These are phyloP conservation scores for slime mould (Dictyostelium discoideum) DNA, from an alignment of 78 protist genomes.

Conservation along the genomic window DNA sequence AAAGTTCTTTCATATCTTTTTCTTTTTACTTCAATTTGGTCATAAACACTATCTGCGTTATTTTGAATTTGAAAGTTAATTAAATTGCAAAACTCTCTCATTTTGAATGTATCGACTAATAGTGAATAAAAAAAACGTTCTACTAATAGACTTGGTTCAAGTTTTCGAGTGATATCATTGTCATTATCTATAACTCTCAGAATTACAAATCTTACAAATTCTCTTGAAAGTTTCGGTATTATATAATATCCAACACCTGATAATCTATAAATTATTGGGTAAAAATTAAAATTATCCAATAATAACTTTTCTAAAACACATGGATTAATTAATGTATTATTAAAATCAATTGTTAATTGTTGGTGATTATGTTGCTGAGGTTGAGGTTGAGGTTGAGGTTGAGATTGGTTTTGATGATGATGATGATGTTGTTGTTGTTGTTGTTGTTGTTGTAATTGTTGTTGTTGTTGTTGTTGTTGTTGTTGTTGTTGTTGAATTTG, in stretches of 20 bases:
- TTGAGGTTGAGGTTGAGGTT: not conserved
- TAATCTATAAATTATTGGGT: not conserved
- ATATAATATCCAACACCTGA: not conserved
- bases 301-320: not conserved
- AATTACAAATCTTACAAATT: not conserved
- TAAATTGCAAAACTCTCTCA: not conserved
- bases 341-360: not conserved
- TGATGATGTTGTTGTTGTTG: not conserved
- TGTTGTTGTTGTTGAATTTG: not conserved
- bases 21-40: not conserved
- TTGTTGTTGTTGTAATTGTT: not conserved
- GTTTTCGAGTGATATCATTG: not conserved
- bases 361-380: not conserved
- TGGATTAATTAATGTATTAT: not conserved
- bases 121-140: not conserved
- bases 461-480: not conserved
- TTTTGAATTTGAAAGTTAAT: not conserved
- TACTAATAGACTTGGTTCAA: not conserved
- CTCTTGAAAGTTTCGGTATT: not conserved
- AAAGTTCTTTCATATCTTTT: slow-evolving; percentile 1
- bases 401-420: not conserved
- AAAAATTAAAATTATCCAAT: not conserved
- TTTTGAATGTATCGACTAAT: not conserved
- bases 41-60: not conserved
- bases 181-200: not conserved